Conservation (phyloP, 179 eudicot species). For the Beta macrorhiza region DNA sequence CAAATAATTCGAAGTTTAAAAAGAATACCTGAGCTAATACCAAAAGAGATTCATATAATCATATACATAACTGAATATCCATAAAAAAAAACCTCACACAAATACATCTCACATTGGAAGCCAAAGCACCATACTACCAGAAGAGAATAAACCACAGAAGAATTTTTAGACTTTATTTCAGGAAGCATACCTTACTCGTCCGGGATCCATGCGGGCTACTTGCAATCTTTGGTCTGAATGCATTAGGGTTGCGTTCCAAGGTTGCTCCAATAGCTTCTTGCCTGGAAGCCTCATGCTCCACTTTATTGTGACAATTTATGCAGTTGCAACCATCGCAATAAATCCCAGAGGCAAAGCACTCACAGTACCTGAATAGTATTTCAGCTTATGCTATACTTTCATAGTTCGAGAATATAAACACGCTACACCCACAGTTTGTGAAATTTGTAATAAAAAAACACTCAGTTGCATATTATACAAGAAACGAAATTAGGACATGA, state of each 20-base stretch:
- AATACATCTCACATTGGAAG: neutral
- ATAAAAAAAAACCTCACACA: neutral
- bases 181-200: conserved; percentile 45
- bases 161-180: neutral
- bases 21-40: neutral
- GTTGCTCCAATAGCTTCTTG: conserved; percentile 48
- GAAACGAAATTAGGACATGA: neutral
- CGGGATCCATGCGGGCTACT: conserved; percentile 49
- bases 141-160: neutral
- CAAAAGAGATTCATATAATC: neutral
- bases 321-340: conserved; percentile 79
- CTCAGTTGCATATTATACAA: neutral
- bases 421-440: neutral
- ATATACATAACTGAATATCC: conserved; percentile 7
- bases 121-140: neutral
- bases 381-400: conserved; percentile 17
- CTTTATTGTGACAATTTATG: conserved; percentile 60
- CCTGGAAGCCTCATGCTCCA: conserved; percentile 55
- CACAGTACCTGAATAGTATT: conserved; percentile 59
- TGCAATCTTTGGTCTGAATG: conserved; percentile 67
- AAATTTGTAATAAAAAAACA: neutral
- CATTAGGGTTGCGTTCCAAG: conserved; percentile 65
- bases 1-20: neutral
- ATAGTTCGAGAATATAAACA: neutral
- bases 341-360: conserved; percentile 65